These are phyloP conservation scores for Lepidium africanum DNA, from an alignment of 345 rosid species.

Conservation along the genomic window DNA sequence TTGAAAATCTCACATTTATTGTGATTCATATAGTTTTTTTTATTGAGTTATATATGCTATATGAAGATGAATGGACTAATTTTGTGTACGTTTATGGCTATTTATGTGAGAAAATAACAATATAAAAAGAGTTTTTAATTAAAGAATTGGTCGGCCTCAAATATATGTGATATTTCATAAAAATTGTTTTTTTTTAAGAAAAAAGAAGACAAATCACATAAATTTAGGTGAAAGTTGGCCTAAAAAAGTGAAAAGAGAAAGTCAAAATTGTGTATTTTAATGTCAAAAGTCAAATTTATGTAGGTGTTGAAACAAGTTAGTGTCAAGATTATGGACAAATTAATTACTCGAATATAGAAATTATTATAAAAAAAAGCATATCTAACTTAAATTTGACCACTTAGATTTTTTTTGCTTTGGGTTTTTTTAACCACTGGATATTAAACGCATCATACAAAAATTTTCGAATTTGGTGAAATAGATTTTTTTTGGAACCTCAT, in stretches of 20 bases:
- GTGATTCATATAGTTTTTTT: background rate
- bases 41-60: background rate
- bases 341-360: background rate
- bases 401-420: constrained; percentile 4
- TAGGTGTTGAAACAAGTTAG: background rate
- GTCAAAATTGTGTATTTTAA: background rate
- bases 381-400: constrained; percentile 5
- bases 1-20: constrained; percentile 16
- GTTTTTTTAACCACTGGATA: background rate
- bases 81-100: constrained; percentile 9
- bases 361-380: background rate
- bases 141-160: constrained; percentile 19
- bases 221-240: constrained; percentile 21
- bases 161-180: background rate
- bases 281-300: constrained; percentile 6
- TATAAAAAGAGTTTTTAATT: background rate
- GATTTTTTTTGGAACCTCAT: background rate
- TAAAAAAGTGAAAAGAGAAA: background rate
- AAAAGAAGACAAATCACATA: background rate
- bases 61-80: background rate
- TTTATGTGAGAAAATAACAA: background rate
- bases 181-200: background rate
- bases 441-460: constrained; percentile 7
- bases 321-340: background rate
- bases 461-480: background rate